A percentile compares a stretch with the other conserved stretches of the same genome.
phyloP scores from a whole-genome alignment of 352 stramenopile species.

The Phytophthora sojae region DNA sequence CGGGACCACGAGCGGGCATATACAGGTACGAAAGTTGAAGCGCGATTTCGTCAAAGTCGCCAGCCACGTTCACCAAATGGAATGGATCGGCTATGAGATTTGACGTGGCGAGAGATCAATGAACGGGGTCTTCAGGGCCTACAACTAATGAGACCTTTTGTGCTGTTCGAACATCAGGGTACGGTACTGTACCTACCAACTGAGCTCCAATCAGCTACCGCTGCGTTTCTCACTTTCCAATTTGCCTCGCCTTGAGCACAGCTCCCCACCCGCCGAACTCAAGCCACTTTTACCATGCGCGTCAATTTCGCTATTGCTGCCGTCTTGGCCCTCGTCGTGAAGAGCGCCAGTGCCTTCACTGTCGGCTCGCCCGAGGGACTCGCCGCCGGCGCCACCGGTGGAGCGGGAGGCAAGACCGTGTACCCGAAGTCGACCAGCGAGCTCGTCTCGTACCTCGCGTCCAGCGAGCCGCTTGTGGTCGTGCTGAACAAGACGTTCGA shows the following conservation, averaged over 20 bases:
- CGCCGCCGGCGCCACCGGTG: slow-evolving; percentile 39
- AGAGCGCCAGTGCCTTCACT: slow-evolving; percentile 22
- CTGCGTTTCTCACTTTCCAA: neutral
- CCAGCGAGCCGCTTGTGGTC: slow-evolving; percentile 34
- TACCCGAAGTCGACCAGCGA: slow-evolving; percentile 40
- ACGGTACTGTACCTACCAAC: too few relatives aligned
- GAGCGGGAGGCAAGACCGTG: slow-evolving; percentile 31
- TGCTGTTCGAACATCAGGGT: too few relatives aligned
- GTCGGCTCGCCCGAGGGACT: slow-evolving; percentile 34
- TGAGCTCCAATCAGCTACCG: too few relatives aligned
- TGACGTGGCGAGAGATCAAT: neutral
- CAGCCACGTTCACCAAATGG: neutral
- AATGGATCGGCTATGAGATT: neutral
- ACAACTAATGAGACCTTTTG: neutral
- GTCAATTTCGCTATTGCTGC: neutral
- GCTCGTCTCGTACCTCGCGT: slow-evolving; percentile 40
- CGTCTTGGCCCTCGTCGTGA: slow-evolving; percentile 13
- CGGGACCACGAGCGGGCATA: neutral
- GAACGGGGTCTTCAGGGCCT: neutral
- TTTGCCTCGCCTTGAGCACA: neutral
- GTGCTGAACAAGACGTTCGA: slow-evolving; percentile 50
- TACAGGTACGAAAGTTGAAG: neutral
- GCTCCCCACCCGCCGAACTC: neutral
- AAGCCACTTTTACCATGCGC: neutral
- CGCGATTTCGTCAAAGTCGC: neutral